A percentile compares a stretch with the other conserved stretches of the same genome.
Evolutionary conservation across 768 basidiomycete genomes (phyloP).

Genomic region (Kwoniella mangroviensis): DNA sequence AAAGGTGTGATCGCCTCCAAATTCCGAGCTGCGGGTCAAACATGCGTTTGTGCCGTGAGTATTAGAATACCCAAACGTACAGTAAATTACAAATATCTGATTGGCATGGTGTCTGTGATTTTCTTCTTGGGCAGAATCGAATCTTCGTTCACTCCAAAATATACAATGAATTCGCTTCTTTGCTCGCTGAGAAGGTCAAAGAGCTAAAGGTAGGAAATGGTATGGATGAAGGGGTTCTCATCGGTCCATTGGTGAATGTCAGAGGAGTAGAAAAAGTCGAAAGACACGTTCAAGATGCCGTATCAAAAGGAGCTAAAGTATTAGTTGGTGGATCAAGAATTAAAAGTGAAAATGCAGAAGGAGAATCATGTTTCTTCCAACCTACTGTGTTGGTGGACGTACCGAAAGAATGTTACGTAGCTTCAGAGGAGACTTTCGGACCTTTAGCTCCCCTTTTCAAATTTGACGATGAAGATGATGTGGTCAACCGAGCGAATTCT

Average conservation of each 20-base stretch:
- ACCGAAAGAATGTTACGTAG: conserved; percentile 57
- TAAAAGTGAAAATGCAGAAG: not conserved
- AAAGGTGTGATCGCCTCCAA: conserved; percentile 93
- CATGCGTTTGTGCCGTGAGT: conserved; percentile 26
- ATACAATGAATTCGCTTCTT: conserved; percentile 71
- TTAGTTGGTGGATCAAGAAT: conserved; percentile 19
- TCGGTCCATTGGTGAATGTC: conserved; percentile 20
- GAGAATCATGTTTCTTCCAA: conserved; percentile 22
- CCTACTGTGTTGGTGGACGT: conserved; percentile 22
- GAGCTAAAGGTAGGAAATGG: conserved; percentile 25
- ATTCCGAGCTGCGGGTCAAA: conserved; percentile 60
- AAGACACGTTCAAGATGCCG: conserved; percentile 23
- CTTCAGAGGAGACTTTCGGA: conserved; percentile 91
- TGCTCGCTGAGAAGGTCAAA: conserved; percentile 65
- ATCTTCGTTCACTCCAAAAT: conserved; percentile 87
- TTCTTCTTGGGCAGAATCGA: conserved; percentile 67
- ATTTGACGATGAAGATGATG: conserved; percentile 94
- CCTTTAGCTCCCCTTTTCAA: conserved; percentile 67
- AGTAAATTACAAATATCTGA: not conserved
- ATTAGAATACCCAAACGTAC: no score
- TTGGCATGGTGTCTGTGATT: conserved; percentile 63
- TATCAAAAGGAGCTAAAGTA: conserved; percentile 16
- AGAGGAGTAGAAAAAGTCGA: conserved; percentile 23
- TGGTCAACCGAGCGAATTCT: conserved; percentile 75
- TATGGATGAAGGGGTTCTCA: conserved; percentile 13